Evolutionary conservation across 2,329 filamentous ascomycete species (phyloP).

Genomic region (Alternaria consortialis): DNA sequence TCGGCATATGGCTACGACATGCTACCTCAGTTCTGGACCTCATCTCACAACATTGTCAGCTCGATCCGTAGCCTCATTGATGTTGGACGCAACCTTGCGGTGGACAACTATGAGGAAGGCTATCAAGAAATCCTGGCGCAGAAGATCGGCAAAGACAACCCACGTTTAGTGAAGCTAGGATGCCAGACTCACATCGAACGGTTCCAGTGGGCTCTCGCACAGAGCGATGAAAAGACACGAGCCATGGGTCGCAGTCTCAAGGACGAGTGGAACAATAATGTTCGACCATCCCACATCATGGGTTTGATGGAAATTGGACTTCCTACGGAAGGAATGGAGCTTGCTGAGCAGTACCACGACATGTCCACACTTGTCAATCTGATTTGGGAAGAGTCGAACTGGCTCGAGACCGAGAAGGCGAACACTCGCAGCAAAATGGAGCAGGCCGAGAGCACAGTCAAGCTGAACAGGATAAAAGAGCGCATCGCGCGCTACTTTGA

Average conservation of each 20-base stretch:
- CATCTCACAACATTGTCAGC: slow-evolving; percentile 61
- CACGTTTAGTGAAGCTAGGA: slow-evolving; percentile 64
- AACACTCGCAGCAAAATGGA: slow-evolving; percentile 47
- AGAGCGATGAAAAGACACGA: slow-evolving; percentile 59
- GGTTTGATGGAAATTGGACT: slow-evolving; percentile 60
- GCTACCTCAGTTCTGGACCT: slow-evolving; percentile 87
- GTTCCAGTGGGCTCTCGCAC: slow-evolving; percentile 65
- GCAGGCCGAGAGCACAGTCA: slow-evolving; percentile 45
- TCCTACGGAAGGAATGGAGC: slow-evolving; percentile 64
- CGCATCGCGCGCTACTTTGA: slow-evolving; percentile 64
- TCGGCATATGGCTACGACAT: slow-evolving; percentile 67
- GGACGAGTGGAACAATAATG: slow-evolving; percentile 50
- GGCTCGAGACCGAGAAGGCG: slow-evolving; percentile 46
- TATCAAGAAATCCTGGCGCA: slow-evolving; percentile 49
- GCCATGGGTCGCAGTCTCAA: slow-evolving; percentile 61
- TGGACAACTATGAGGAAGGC: slow-evolving; percentile 51
- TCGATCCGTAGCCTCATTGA: slow-evolving; percentile 51
- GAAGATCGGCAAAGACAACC: slow-evolving; percentile 58
- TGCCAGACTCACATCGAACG: slow-evolving; percentile 69
- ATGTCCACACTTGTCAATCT: slow-evolving; percentile 68
- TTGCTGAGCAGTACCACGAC: slow-evolving; percentile 71
- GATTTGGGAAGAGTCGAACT: slow-evolving; percentile 57
- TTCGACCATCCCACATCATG: slow-evolving; percentile 55
- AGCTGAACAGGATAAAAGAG: slow-evolving; percentile 56
- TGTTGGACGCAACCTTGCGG: slow-evolving; percentile 53